Percentiles rank a stretch among this genome's conserved stretches.
Conservation (phyloP, 495 filamentous ascomycete species). For the Aspergillus carlsbadensis region DNA sequence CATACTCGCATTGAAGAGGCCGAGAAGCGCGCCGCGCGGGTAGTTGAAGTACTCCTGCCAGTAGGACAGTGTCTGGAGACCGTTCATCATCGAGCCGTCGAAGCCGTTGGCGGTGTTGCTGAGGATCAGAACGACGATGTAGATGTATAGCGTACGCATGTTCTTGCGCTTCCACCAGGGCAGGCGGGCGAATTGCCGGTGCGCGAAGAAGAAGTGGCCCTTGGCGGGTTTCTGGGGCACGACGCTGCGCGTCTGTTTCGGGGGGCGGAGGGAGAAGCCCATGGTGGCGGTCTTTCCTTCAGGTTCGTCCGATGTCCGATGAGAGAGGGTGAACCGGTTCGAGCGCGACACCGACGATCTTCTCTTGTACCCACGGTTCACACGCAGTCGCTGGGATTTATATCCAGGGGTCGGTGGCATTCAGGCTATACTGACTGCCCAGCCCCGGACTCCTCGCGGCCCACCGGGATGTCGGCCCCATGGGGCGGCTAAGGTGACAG, state of each 20-base stretch:
- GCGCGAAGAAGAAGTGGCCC: slow-evolving; percentile 6
- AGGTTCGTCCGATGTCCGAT: too few relatives aligned
- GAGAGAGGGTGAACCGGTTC: too few relatives aligned
- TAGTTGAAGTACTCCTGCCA: slow-evolving; percentile 46
- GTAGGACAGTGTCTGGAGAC: slow-evolving; percentile 45
- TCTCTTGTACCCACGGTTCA: too few relatives aligned
- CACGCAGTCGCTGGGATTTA: too few relatives aligned
- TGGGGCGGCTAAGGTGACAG: too few relatives aligned
- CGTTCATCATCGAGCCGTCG: slow-evolving; percentile 49
- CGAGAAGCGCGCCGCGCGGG: slow-evolving; percentile 28
- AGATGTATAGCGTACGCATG: slow-evolving; percentile 28
- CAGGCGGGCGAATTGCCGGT: slow-evolving; percentile 9
- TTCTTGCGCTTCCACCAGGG: slow-evolving; percentile 28
- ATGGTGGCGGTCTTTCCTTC: too few relatives aligned
- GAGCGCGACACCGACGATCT: too few relatives aligned
- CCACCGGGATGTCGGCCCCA: too few relatives aligned
- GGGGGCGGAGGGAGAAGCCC: slow-evolving; percentile 2
- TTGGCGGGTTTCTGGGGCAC: background rate
- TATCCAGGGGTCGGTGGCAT: too few relatives aligned
- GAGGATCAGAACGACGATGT: slow-evolving; percentile 20
- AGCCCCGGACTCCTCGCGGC: too few relatives aligned
- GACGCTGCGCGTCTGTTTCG: background rate
- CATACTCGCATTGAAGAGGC: slow-evolving; percentile 27
- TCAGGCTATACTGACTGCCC: too few relatives aligned
- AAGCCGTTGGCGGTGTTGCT: slow-evolving; percentile 29